Conservation (phyloP, 1,139 yeast species). For the Pichia sp. region DNA sequence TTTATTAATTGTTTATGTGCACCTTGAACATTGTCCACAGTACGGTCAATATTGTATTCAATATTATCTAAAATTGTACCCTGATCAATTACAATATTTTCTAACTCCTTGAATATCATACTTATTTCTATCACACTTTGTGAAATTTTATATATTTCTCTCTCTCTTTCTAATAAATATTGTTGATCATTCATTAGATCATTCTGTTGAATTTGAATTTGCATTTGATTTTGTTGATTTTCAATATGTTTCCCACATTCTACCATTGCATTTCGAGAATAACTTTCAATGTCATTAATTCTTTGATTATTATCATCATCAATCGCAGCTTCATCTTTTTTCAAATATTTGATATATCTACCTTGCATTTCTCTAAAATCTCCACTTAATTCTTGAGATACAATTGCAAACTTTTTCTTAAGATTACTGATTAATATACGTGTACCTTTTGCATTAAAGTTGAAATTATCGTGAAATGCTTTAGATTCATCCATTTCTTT, state of each 20-base stretch:
- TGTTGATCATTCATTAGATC: constrained; percentile 22
- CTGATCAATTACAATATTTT: constrained; percentile 85
- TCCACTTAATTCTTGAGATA: constrained; percentile 72
- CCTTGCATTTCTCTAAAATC: constrained; percentile 82
- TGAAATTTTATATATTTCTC: constrained; percentile 83
- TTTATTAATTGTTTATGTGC: constrained; percentile 72
- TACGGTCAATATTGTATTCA: constrained; percentile 79
- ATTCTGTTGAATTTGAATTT: constrained; percentile 33
- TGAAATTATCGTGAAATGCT: constrained; percentile 4
- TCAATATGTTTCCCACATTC: constrained; percentile 34
- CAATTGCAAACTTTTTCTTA: constrained; percentile 76
- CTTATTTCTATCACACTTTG: constrained; percentile 91
- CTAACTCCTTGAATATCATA: constrained; percentile 89
- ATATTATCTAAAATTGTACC: constrained; percentile 90
- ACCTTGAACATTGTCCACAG: constrained; percentile 64
- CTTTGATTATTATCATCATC: constrained; percentile 5
- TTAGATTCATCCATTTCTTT: constrained; percentile 37
- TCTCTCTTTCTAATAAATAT: constrained; percentile 65
- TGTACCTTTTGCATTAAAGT: constrained; percentile 5
- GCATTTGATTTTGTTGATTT: constrained; percentile 37
- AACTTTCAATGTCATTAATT: constrained; percentile 17
- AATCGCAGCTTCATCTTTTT: constrained; percentile 47
- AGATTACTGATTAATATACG: constrained; percentile 63
- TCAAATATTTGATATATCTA: constrained; percentile 69
- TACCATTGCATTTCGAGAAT: constrained; percentile 21